These are phyloP conservation scores for Citrus cavaleriei DNA, from an alignment of 345 rosid genomes.

Conservation along the genomic window DNA sequence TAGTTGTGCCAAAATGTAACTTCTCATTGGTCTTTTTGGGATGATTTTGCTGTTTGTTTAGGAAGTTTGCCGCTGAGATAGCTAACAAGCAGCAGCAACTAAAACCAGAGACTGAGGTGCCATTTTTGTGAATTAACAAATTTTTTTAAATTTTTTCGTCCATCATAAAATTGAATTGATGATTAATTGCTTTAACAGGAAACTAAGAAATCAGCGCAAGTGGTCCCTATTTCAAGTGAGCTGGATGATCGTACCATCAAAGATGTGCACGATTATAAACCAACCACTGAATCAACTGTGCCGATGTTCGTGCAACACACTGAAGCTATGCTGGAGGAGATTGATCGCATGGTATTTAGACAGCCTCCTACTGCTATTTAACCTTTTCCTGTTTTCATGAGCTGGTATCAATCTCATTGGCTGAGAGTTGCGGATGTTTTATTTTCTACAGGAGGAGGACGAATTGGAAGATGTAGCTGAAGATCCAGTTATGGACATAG, in stretches of 20 bases:
- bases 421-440: background rate
- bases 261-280: constrained; percentile 50
- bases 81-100: constrained; percentile 56
- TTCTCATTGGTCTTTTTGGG: background rate
- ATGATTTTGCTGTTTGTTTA: constrained; percentile 25
- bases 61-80: constrained; percentile 79
- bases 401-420: background rate
- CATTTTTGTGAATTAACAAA: background rate
- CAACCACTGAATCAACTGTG: constrained; percentile 42
- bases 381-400: background rate
- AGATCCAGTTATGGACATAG: constrained; percentile 63
- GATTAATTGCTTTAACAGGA: constrained; percentile 29
- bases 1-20: background rate
- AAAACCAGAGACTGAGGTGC: constrained; percentile 43
- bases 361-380: background rate
- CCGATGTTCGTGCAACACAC: constrained; percentile 91
- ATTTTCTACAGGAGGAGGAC: constrained; percentile 58
- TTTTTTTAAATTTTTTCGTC: constrained; percentile 3
- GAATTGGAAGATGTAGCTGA: constrained; percentile 80
- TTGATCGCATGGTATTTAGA: constrained; percentile 73
- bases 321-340: constrained; percentile 84
- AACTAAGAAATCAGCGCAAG: constrained; percentile 30
- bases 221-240: constrained; percentile 26
- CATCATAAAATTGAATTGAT: background rate
- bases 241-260: constrained; percentile 36